Evolutionary conservation across 495 filamentous ascomycete genomes (phyloP).

Genomic region (Penicillium cosmopolitanum): DNA sequence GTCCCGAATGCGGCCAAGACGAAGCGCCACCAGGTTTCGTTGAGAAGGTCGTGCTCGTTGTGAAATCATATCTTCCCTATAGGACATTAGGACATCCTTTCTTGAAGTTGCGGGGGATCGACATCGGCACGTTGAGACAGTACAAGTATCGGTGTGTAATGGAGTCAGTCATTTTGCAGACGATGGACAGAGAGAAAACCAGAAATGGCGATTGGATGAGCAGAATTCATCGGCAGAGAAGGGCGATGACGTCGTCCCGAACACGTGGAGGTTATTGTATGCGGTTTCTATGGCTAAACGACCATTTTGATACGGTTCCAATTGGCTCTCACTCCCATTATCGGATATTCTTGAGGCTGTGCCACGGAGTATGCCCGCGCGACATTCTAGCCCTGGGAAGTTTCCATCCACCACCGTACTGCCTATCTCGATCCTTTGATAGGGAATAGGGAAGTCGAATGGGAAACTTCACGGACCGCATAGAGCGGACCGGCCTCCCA

Average conservation of each 20-base stretch:
- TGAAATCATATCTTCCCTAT: not conserved
- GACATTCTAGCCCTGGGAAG: not conserved
- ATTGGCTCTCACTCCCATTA: not conserved
- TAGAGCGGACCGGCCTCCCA: conserved; percentile 1
- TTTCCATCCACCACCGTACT: not conserved
- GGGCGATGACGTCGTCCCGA: conserved; percentile 2
- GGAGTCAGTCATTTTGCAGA: conserved; percentile 1
- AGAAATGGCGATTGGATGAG: not conserved
- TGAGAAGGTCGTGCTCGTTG: conserved; percentile 1
- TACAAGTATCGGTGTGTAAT: not conserved
- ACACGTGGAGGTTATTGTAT: not conserved
- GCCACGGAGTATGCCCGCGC: not conserved
- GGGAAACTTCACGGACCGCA: conserved; percentile 4
- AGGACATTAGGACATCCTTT: not conserved
- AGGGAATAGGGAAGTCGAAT: not conserved
- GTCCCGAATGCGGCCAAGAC: conserved; percentile 5
- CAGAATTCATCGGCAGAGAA: not conserved
- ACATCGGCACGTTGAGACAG: not conserved
- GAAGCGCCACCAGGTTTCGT: not conserved
- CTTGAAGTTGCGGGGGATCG: not conserved
- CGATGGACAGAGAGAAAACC: not conserved
- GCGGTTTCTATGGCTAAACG: not conserved
- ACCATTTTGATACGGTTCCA: not conserved
- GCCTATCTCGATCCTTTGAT: not conserved
- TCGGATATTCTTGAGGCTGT: not conserved